These are phyloP conservation scores for Carex cristatella DNA, from an alignment of 176 grass and related monocot species.

Conservation along the genomic window DNA sequence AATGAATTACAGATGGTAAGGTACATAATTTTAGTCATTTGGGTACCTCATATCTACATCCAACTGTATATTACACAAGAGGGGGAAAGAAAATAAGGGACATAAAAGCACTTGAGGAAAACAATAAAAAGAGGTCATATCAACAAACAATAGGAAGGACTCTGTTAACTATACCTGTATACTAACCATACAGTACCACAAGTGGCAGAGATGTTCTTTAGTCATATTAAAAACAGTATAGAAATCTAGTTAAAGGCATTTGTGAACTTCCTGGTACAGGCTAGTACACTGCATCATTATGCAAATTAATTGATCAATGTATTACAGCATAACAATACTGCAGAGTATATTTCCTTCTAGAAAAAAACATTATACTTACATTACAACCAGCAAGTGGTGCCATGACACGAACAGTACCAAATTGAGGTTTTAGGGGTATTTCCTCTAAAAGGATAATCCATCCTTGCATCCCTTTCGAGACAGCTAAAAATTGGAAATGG, in stretches of 20 bases:
- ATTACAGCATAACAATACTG: neutral
- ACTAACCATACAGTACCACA: neutral
- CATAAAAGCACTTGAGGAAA: neutral
- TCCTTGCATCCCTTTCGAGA: constrained; percentile 61
- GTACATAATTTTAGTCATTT: neutral
- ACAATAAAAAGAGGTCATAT: neutral
- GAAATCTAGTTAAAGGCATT: neutral
- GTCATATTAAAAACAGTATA: neutral
- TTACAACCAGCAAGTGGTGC: constrained; percentile 85
- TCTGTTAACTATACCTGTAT: neutral
- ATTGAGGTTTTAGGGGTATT: constrained; percentile 57
- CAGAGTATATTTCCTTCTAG: neutral
- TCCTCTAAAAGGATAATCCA: constrained; percentile 98
- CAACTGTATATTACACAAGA: neutral
- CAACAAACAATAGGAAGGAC: neutral
- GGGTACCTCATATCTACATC: neutral
- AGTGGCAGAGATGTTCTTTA: neutral
- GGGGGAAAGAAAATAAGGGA: neutral
- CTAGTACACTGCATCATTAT: neutral
- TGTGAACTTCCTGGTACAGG: neutral
- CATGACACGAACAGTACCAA: constrained; percentile 65
- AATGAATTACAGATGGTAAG: neutral
- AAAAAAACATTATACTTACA: constrained; percentile 53
- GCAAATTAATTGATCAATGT: neutral
- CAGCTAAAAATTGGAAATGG: constrained; percentile 68